A percentile compares a stretch with the other conserved stretches of the same genome.
phyloP scores from a whole-genome alignment of 2,329 filamentous ascomycete species.

The Fusarium camptoceras region DNA sequence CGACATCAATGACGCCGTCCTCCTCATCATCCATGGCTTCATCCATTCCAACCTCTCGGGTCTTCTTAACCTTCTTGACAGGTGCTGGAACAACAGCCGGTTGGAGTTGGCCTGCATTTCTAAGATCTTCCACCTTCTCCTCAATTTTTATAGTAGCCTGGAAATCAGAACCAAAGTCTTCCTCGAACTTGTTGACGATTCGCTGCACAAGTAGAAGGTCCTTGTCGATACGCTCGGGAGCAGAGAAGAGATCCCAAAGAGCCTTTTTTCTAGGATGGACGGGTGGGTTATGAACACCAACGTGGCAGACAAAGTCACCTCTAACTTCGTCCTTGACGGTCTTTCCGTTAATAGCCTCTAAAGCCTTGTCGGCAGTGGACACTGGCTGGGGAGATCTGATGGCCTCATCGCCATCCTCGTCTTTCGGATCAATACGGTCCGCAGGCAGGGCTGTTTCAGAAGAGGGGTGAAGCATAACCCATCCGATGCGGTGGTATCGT shows the following conservation, averaged over 20 bases:
- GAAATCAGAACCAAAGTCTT: constrained; percentile 81
- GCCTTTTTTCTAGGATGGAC: constrained; percentile 91
- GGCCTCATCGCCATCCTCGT: constrained; percentile 71
- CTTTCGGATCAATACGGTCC: constrained; percentile 79
- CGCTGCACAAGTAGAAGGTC: constrained; percentile 87
- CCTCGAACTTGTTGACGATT: constrained; percentile 85
- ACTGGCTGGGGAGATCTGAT: constrained; percentile 64
- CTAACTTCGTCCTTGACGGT: constrained; percentile 94
- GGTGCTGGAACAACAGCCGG: constrained; percentile 66
- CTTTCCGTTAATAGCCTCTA: constrained; percentile 97
- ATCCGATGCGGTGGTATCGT: constrained; percentile 96
- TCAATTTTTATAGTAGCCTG: constrained; percentile 86
- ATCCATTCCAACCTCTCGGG: constrained; percentile 69
- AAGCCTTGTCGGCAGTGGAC: constrained; percentile 82
- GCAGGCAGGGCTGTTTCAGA: constrained; percentile 73
- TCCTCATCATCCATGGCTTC: constrained; percentile 73
- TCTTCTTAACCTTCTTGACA: constrained; percentile 70
- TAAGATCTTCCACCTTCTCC: constrained; percentile 85
- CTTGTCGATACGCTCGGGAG: constrained; percentile 91
- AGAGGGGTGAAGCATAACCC: constrained; percentile 93
- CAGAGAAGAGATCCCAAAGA: constrained; percentile 95
- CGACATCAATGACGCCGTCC: constrained; percentile 75
- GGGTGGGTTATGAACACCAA: constrained; percentile 93
- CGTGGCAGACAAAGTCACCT: constrained; percentile 97
- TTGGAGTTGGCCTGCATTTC: constrained; percentile 80